Conservation (phyloP, 1,284 basidiomycete genomes). For the Sutorius eximius region DNA sequence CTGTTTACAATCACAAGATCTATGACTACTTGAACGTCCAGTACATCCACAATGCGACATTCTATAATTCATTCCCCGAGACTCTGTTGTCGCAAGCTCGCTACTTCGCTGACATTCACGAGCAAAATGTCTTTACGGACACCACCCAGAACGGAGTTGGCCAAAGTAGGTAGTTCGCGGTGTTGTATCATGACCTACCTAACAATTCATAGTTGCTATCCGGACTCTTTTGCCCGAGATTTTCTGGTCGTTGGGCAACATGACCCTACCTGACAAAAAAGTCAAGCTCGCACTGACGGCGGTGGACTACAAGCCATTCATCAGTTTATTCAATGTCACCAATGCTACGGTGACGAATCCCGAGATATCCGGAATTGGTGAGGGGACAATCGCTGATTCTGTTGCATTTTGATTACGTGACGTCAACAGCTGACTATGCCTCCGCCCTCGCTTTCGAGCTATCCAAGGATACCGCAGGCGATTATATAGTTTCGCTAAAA, state of each 20-base stretch:
- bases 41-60: constrained; percentile 49
- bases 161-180: constrained; percentile 38
- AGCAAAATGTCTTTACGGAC: constrained; percentile 49
- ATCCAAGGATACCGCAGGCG: constrained; percentile 24
- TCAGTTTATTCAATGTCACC: constrained; percentile 51
- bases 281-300: constrained; percentile 46
- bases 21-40: constrained; percentile 56
- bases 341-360: constrained; percentile 37
- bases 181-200: background rate
- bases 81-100: constrained; percentile 41
- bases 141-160: constrained; percentile 41
- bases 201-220: constrained; percentile 31
- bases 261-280: constrained; percentile 40
- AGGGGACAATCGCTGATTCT: constrained; percentile 3
- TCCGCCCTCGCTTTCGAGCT: constrained; percentile 47
- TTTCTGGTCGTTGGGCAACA: constrained; percentile 41
- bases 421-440: constrained; percentile 47
- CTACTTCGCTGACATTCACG: constrained; percentile 51
- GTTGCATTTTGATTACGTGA: background rate
- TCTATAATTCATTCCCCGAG: constrained; percentile 33
- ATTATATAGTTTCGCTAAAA: constrained; percentile 36
- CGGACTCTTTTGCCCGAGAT: constrained; percentile 47
- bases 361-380: constrained; percentile 38
- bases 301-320: constrained; percentile 54
- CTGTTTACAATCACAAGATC: constrained; percentile 32